Conservation (phyloP, 768 basidiomycete genomes). For the Strobilomyces dryophilus region DNA sequence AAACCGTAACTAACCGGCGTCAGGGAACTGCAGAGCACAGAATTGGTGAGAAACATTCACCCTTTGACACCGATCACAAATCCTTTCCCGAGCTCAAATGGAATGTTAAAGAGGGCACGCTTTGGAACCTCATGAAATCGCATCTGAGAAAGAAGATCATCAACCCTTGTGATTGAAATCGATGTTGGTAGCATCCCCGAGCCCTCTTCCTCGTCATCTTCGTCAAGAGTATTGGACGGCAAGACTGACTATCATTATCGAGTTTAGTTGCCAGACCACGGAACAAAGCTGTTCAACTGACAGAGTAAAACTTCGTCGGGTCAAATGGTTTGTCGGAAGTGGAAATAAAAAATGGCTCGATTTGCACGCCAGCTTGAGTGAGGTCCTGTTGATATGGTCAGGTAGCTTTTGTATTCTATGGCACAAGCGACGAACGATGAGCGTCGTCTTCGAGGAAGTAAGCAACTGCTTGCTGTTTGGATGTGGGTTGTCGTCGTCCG, state of each 20-base stretch:
- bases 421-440: conserved; percentile 44
- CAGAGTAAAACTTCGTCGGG: conserved; percentile 72
- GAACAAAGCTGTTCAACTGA: conserved; percentile 31
- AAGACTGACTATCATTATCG: conserved; percentile 50
- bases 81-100: conserved; percentile 71
- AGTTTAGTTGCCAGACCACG: conserved; percentile 6
- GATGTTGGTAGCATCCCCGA: conserved; percentile 58
- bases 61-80: conserved; percentile 81
- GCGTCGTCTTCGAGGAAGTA: conserved; percentile 67
- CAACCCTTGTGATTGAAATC: conserved; percentile 72
- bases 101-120: conserved; percentile 75
- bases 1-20: conserved; percentile 66
- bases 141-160: conserved; percentile 77
- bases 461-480: conserved; percentile 54
- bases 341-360: conserved; percentile 90
- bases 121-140: conserved; percentile 80
- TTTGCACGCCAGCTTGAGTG: conserved; percentile 66
- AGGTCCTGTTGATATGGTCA: conserved; percentile 56
- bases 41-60: conserved; percentile 36
- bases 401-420: neutral
- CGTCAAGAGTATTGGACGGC: conserved; percentile 44
- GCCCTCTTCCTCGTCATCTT: conserved; percentile 44
- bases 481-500: conserved; percentile 57
- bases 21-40: conserved; percentile 3
- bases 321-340: conserved; percentile 66